Conservation (phyloP, 257 asterid genomes). For the Fraxinus cuspidata region DNA sequence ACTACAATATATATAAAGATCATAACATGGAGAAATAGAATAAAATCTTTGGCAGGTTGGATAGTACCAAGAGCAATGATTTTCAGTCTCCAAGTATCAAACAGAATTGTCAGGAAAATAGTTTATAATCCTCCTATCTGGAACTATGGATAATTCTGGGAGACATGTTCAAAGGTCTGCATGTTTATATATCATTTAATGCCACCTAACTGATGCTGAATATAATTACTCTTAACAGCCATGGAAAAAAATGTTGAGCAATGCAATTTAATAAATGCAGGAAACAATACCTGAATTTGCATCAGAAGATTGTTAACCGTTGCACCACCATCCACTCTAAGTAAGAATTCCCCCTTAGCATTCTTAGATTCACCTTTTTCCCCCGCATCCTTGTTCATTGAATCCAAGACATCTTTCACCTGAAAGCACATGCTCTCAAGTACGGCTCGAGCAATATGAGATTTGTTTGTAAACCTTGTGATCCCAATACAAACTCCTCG, state of each 20-base stretch:
- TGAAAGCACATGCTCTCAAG: constrained; percentile 99
- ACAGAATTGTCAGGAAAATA: neutral
- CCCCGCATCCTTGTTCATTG: constrained; percentile 92
- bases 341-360: constrained; percentile 61
- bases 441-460: constrained; percentile 92
- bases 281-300: constrained; percentile 82
- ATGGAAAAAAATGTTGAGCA: neutral
- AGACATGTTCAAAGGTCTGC: neutral
- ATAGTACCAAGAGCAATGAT: neutral
- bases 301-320: constrained; percentile 79
- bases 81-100: neutral
- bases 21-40: neutral
- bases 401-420: constrained; percentile 87
- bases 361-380: constrained; percentile 57
- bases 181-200: neutral
- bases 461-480: constrained; percentile 87
- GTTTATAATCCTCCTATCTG: neutral
- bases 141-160: neutral
- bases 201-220: no score
- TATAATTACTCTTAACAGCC: neutral
- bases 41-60: neutral
- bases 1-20: neutral
- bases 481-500: constrained; percentile 88
- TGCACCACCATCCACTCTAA: constrained; percentile 97
- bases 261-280: neutral